These are phyloP conservation scores for Phtheirospermum japonicum DNA, from an alignment of 257 asterid species.

Conservation along the genomic window DNA sequence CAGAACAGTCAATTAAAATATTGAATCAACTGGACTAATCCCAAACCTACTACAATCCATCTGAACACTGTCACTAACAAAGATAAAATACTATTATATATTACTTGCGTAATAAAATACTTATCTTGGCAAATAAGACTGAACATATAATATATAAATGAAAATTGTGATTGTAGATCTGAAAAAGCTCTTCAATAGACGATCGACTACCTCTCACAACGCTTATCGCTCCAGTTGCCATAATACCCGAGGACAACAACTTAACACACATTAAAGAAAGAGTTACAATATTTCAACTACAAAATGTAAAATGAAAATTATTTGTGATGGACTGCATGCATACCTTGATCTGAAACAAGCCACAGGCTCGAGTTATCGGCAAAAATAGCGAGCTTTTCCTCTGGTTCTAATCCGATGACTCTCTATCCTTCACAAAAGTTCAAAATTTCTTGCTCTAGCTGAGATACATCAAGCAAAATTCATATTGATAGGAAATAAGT, in stretches of 20 bases:
- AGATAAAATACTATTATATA: too few species aligned
- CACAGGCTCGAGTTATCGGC: slow-evolving; percentile 4
- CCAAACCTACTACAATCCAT: too few species aligned
- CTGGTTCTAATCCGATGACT: slow-evolving; percentile 8
- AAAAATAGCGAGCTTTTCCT: too few species aligned
- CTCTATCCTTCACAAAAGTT: background rate
- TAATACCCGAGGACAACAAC: slow-evolving; percentile 5
- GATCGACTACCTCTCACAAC: slow-evolving; percentile 10
- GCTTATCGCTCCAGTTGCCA: slow-evolving; percentile 2
- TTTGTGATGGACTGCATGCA: too few species aligned
- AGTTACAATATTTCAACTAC: background rate
- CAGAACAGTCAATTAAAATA: too few species aligned
- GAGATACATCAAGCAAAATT: background rate
- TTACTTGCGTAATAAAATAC: too few species aligned
- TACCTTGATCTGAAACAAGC: slow-evolving; percentile 10
- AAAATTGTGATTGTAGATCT: background rate
- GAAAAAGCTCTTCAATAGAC: slow-evolving; percentile 1
- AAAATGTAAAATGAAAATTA: too few species aligned
- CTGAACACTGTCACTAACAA: too few species aligned
- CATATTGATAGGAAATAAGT: background rate
- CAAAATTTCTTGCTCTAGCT: slow-evolving; percentile 7
- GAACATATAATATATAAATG: too few species aligned
- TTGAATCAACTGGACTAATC: too few species aligned
- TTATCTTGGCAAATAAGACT: too few species aligned
- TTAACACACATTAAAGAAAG: background rate